A percentile compares a stretch with the other conserved stretches of the same genome.
phyloP scores from a whole-genome alignment of 2,329 filamentous ascomycete species.

The Monosporascus ibericus region DNA sequence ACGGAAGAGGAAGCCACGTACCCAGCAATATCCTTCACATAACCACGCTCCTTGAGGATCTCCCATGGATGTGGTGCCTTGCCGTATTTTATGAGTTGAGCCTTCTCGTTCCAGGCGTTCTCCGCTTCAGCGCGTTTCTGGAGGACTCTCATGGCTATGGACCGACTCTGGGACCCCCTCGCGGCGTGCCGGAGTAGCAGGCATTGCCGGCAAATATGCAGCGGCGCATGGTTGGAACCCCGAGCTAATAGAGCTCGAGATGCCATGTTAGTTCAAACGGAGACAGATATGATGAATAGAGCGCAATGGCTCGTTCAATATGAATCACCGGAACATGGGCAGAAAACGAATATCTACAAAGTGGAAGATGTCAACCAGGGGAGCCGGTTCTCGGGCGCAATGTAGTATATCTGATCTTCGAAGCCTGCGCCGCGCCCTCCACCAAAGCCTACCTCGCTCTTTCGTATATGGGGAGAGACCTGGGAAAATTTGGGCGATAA shows the following conservation, averaged over 20 bases:
- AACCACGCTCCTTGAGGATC: constrained; percentile 64
- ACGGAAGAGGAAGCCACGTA: constrained; percentile 31
- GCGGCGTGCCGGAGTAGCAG: constrained; percentile 10
- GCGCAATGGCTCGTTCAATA: not conserved
- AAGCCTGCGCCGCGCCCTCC: too few species aligned
- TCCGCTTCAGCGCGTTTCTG: constrained; percentile 34
- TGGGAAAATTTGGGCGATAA: not conserved
- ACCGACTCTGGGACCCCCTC: constrained; percentile 22
- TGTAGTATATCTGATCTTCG: too few species aligned
- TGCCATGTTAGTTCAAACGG: constrained; percentile 12
- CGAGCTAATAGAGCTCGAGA: constrained; percentile 3
- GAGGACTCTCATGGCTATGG: constrained; percentile 35
- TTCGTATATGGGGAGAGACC: too few species aligned
- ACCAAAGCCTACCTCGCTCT: too few species aligned
- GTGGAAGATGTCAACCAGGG: too few species aligned
- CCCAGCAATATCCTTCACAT: constrained; percentile 70
- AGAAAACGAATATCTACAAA: too few species aligned
- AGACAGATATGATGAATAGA: not conserved
- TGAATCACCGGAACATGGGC: constrained; percentile 1
- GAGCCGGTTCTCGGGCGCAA: too few species aligned
- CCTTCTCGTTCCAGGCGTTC: constrained; percentile 28
- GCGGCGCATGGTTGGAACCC: constrained; percentile 6
- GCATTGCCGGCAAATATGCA: constrained; percentile 20
- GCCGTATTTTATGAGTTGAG: constrained; percentile 38
- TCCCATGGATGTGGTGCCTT: constrained; percentile 51